phyloP scores from a whole-genome alignment of 2,329 filamentous ascomycete genomes.

The Stachybotrys chartarum region DNA sequence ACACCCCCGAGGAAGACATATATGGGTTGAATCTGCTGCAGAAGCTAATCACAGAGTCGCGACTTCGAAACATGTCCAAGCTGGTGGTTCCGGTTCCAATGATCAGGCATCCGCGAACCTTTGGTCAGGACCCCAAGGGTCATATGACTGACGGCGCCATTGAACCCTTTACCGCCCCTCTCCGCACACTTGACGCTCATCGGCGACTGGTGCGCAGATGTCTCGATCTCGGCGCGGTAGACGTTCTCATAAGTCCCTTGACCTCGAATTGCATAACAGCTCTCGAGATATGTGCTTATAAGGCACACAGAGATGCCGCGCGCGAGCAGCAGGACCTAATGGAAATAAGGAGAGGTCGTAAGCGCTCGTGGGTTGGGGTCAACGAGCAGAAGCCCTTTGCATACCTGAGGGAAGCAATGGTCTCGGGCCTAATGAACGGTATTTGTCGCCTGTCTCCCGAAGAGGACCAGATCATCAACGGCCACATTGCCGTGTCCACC shows the following conservation, averaged over 20 bases:
- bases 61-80: slow-evolving; percentile 47
- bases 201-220: slow-evolving; percentile 57
- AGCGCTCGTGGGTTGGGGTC: slow-evolving; percentile 87
- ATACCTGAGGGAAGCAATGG: slow-evolving; percentile 88
- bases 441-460: slow-evolving; percentile 68
- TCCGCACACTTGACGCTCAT: slow-evolving; percentile 19
- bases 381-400: slow-evolving; percentile 80
- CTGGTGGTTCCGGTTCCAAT: slow-evolving; percentile 50
- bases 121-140: slow-evolving; percentile 16
- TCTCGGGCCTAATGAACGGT: slow-evolving; percentile 80
- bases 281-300: slow-evolving; percentile 77
- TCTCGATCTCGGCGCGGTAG: slow-evolving; percentile 77
- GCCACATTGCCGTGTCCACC: slow-evolving; percentile 60
- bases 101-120: slow-evolving; percentile 32
- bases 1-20: slow-evolving; percentile 38
- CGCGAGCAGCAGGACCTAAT: slow-evolving; percentile 67
- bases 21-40: slow-evolving; percentile 50
- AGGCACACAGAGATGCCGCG: slow-evolving; percentile 67
- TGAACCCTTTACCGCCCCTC: slow-evolving; percentile 22
- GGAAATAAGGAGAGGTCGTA: slow-evolving; percentile 66
- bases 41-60: slow-evolving; percentile 50
- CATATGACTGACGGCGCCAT: slow-evolving; percentile 30
- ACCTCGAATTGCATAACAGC: slow-evolving; percentile 66
- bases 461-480: slow-evolving; percentile 55
- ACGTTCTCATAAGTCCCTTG: slow-evolving; percentile 77